Base-by-base conservation (phyloP, 208 protist genomes). In the Endotrypanum monterogeii region DNA sequence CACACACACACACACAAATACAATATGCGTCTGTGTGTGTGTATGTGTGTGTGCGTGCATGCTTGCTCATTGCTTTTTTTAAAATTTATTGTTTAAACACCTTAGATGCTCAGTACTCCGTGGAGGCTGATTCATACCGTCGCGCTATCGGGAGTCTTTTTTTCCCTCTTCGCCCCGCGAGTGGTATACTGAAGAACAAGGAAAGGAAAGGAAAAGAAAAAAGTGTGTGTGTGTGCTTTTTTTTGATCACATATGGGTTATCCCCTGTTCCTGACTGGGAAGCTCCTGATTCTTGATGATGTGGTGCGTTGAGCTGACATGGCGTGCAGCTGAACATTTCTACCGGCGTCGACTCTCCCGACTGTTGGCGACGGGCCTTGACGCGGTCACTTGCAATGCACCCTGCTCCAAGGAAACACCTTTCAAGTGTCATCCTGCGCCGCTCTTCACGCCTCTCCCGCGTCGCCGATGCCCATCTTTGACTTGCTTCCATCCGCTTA, bases 51-150 rank as follows among this genome's bases (percentile, higher is more conserved):
- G 57, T 62, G 12, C 39, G 57, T 32, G 30, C 55, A 44, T 30
- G 32, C 14, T 69, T 28, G 63, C 71, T 12, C 14, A 32, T 25
- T 44, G 41, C 72, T 71, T 67, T 60, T 69, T 58, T 69, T 74
- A n/a, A n/a, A n/a, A n/a, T n/a, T n/a, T n/a, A n/a, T n/a, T n/a
- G n/a, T n/a, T n/a, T n/a, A n/a, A n/a, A n/a, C n/a, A 16, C 2
- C 28, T 16, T 60, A 60, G 55, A 60, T 60, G 55, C 60, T 65
- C 60, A 30, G 60, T 37, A 44, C 1, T 16, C 32, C 9, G 18
- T 48, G 23, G 60, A 65, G n/a, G 37, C 8, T 8, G 20, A 37
- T 14, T 65, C 23, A 39, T 8, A 46, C 39, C 73, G 32, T 28
- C 41, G 25, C 70, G 41, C 67, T 28, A 37, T 32, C 57, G 76